A percentile compares a stretch with the other conserved stretches of the same genome.
Conservation (phyloP, 1,139 yeast genomes). For the Geotrichum histeridarum region DNA sequence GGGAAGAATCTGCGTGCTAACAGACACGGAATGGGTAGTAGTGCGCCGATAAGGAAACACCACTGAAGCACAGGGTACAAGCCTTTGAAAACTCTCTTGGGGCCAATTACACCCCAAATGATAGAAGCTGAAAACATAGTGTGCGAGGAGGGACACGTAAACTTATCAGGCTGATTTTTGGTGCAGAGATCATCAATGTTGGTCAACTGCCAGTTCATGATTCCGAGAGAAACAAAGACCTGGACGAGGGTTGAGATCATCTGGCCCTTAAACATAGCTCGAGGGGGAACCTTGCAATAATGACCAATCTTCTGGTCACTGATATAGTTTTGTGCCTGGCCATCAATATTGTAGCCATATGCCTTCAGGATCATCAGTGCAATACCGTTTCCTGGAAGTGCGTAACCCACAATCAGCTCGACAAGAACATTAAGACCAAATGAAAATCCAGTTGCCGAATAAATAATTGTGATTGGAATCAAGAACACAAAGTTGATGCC, state of each 20-base stretch:
- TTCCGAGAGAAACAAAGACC: constrained; percentile 47
- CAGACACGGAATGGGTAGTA: constrained; percentile 7
- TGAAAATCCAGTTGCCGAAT: constrained; percentile 48
- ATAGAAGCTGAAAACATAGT: constrained; percentile 34
- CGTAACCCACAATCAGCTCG: constrained; percentile 55
- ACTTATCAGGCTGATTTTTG: constrained; percentile 36
- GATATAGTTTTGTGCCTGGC: constrained; percentile 55
- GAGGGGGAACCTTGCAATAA: constrained; percentile 55
- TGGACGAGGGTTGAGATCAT: constrained; percentile 39
- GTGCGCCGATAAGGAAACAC: constrained; percentile 36
- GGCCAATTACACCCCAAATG: constrained; percentile 54
- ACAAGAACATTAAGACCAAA: constrained; percentile 53
- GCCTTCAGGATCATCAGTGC: constrained; percentile 55
- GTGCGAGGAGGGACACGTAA: constrained; percentile 38
- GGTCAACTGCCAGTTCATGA: constrained; percentile 49
- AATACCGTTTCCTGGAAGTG: constrained; percentile 55
- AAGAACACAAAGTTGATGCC: constrained; percentile 52
- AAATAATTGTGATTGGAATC: constrained; percentile 45
- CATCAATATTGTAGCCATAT: constrained; percentile 53
- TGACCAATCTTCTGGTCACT: constrained; percentile 56
- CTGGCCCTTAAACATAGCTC: constrained; percentile 57
- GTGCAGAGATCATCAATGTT: constrained; percentile 47
- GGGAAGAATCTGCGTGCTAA: constrained; percentile 39
- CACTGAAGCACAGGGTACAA: constrained; percentile 35
- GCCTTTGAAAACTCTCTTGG: constrained; percentile 40